These are phyloP conservation scores for Ganoderma resinaceum DNA, from an alignment of 1,284 basidiomycete genomes.

Conservation along the genomic window DNA sequence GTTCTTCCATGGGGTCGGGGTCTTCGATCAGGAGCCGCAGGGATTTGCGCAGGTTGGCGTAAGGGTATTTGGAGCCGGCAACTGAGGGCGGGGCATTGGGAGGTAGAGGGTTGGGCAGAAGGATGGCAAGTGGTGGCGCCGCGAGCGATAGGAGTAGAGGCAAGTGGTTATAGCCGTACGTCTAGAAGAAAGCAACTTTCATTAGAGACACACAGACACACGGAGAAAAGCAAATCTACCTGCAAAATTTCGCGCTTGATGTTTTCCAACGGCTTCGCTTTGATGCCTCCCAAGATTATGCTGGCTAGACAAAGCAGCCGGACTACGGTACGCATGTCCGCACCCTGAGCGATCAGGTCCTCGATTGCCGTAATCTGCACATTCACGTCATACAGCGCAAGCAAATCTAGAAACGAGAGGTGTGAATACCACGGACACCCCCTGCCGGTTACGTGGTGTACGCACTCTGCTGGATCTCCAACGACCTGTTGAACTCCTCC, in stretches of 20 bases:
- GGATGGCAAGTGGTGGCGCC: constrained; percentile 71
- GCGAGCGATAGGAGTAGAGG: constrained; percentile 86
- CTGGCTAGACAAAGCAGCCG: constrained; percentile 89
- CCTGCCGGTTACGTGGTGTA: constrained; percentile 2
- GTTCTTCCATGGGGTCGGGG: constrained; percentile 73
- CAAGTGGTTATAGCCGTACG: constrained; percentile 92
- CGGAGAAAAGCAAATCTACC: constrained; percentile 47
- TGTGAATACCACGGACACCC: not conserved
- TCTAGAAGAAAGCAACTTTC: constrained; percentile 49
- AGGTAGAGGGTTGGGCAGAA: constrained; percentile 70
- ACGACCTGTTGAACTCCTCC: constrained; percentile 90
- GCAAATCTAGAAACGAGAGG: constrained; percentile 67
- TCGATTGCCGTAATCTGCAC: constrained; percentile 85
- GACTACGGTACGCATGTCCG: constrained; percentile 79
- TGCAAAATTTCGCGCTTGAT: constrained; percentile 94
- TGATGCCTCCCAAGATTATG: constrained; percentile 86
- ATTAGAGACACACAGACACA: constrained; percentile 13
- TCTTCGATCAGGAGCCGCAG: constrained; percentile 96
- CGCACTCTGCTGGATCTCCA: constrained; percentile 97
- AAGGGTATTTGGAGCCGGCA: constrained; percentile 67
- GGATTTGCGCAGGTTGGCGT: constrained; percentile 77
- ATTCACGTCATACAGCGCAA: constrained; percentile 87
- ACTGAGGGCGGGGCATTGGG: constrained; percentile 52
- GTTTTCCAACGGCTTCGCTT: constrained; percentile 85
- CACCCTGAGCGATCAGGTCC: constrained; percentile 86